These are phyloP conservation scores for Trametopsis cervina DNA, from an alignment of 768 basidiomycete species.

Conservation along the genomic window DNA sequence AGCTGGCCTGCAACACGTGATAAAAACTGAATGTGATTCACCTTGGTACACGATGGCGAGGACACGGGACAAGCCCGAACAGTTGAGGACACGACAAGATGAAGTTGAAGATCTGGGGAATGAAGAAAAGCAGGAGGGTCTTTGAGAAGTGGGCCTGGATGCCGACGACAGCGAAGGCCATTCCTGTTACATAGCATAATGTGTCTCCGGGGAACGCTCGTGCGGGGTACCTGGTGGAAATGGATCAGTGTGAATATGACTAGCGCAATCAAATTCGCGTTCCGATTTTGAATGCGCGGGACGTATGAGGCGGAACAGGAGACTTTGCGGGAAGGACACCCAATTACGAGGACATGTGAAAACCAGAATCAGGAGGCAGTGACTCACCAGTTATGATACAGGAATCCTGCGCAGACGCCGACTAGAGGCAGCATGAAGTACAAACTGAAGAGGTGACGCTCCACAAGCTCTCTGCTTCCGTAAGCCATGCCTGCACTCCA, in stretches of 20 bases:
- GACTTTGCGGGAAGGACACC: too few relatives aligned
- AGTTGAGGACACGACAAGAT: constrained; percentile 90
- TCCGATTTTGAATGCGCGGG: neutral
- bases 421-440: constrained; percentile 97
- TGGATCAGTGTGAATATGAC: neutral
- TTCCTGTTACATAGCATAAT: constrained; percentile 94
- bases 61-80: constrained; percentile 90
- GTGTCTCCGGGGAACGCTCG: constrained; percentile 95
- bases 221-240: constrained; percentile 79
- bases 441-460: constrained; percentile 89
- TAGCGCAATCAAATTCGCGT: neutral
- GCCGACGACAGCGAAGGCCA: constrained; percentile 97
- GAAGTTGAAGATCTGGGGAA: constrained; percentile 98
- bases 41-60: constrained; percentile 90
- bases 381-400: constrained; percentile 93
- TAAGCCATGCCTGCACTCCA: constrained; percentile 83
- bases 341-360: neutral
- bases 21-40: constrained; percentile 29
- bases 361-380: neutral
- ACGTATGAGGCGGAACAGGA: constrained; percentile 1
- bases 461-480: constrained; percentile 81
- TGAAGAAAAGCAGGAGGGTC: constrained; percentile 91
- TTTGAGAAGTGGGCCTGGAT: constrained; percentile 98
- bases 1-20: too few relatives aligned
- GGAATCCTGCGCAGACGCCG: constrained; percentile 82